Base-by-base conservation (phyloP, 306 rosid genomes). In the barrel medic (Medicago truncatula) region DNA sequence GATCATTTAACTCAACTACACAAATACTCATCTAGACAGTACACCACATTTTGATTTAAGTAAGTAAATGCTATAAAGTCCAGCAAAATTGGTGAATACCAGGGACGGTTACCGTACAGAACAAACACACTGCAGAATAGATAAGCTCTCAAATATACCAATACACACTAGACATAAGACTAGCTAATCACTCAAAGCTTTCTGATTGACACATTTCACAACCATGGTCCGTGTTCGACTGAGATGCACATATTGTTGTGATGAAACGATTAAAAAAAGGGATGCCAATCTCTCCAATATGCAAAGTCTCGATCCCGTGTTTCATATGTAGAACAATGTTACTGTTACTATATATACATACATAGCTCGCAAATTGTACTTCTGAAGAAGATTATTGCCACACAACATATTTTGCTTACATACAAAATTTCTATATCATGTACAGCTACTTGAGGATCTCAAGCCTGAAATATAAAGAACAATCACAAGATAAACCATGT, bases 391-490 rank as follows among this genome's bases (percentile, higher is more conserved):
- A 17, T 70, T 47, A 36, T 75, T 49, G 54, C 34, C 53, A n/a
- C 67, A 12, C 49, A 21, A 23, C 9, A 16, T 34, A 10, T 39
- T 76, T 67, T 67, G 31, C 21, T 28, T 68, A 28, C 62, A 36
- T 68, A 53, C 60, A 76, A 16, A 49, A 10, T 73, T 34, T 60
- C 44, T 68, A 34, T 52, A 47, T 34, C 75, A 68, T 83, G 83
- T 57, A 76, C 77, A 41, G 43, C 47, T 16, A 59, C 76, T 3
- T 40, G 47, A 69, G 67, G 23, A 75, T 49, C 66, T 6, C 61
- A 65, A 47, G 54, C 81, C 75, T 44, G 59, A 20, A 43, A 57
- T 21, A 31, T 21, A 47, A 75, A 13, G 67, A 67, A 14, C 56
- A 40, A 46, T 59, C 61, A 14, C 41, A 76, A 15, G 52, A 13